Base-by-base conservation (phyloP, 352 stramenopile genomes). In the Globisporangium heterothallicum region DNA sequence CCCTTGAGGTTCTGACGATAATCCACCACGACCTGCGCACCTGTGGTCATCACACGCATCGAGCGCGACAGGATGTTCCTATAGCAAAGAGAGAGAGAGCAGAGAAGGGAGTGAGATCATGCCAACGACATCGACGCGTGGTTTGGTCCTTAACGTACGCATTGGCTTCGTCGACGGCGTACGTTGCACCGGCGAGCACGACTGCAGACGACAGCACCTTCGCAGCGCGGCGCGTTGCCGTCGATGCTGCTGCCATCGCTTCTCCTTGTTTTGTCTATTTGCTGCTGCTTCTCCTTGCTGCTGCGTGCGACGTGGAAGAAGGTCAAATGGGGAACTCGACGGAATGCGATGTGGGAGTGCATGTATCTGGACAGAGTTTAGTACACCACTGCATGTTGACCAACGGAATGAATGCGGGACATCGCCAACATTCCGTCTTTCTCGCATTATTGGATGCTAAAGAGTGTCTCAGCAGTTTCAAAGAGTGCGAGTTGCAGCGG, bases 11-110 rank as follows among this genome's bases (percentile, higher is more conserved):
- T 61, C 12, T 58, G 43, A 14, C 55, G 78, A 46, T 74, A 87
- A 61, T 92, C 80, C 26, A 68, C 50, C 22, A 86, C 45, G 4
- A 82, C 61, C 46, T 67, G 53, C n/a, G 53, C 66, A 9, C 78
- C 75, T 0, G 65, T 74, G 6, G 36, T 48, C 27, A 86, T 68
- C 16, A 92, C 78, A 9, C 80, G 80, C 34, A 70, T 41, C 26
- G 78, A 92, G 13, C 78, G 78, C 8, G 78, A 84, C 8, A 85
- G 50, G 22, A 88, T 68, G 18, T 88, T 64, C 27, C 77, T 91
- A 47, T 18, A 26, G 10, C 6, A 22, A 6, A 6, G 6, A 22
- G 16, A 42, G 30, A 43, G 21, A 38, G 10, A 27, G 18, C 38
- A 16, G 10, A 21, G 5, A 26, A 18, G 9, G 8, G 16, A 8